Evolutionary conservation across 176 grass and related monocot genomes (phyloP).

Genomic region (Secale cereale): DNA sequence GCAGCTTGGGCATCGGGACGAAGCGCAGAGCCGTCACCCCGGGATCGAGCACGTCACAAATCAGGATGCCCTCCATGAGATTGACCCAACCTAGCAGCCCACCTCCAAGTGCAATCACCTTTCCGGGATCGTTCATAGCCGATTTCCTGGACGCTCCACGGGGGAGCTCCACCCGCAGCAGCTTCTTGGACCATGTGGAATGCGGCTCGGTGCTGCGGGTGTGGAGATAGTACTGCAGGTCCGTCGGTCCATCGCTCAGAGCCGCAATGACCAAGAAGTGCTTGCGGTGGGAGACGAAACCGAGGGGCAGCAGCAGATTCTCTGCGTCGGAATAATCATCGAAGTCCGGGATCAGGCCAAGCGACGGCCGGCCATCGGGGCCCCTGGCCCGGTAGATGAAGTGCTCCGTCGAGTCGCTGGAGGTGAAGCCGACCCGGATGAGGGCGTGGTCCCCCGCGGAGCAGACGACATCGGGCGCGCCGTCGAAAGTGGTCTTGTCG

Average conservation of each 20-base stretch:
- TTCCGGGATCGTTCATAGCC: fast-evolving
- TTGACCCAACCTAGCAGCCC: background rate
- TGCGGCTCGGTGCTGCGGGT: background rate
- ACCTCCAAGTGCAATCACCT: background rate
- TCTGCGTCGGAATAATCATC: background rate
- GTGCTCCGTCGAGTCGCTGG: background rate
- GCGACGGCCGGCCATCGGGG: background rate
- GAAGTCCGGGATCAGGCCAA: background rate
- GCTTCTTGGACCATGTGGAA: background rate
- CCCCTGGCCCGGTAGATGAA: slow-evolving; percentile 2
- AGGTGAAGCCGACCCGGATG: background rate
- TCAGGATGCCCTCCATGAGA: background rate
- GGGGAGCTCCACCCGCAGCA: background rate
- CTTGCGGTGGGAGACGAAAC: background rate
- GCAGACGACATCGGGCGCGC: background rate
- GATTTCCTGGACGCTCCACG: background rate
- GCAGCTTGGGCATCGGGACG: background rate
- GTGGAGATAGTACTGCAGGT: background rate
- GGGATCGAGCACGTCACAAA: background rate
- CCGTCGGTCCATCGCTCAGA: background rate
- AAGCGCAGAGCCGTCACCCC: background rate
- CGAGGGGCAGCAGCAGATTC: background rate
- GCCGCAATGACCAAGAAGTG: background rate
- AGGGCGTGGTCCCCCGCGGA: background rate
- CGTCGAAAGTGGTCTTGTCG: background rate